A percentile compares a stretch with the other conserved stretches of the same genome.
Evolutionary conservation across 495 filamentous ascomycete species (phyloP).

Genomic region (Penicillium robsamsonii): DNA sequence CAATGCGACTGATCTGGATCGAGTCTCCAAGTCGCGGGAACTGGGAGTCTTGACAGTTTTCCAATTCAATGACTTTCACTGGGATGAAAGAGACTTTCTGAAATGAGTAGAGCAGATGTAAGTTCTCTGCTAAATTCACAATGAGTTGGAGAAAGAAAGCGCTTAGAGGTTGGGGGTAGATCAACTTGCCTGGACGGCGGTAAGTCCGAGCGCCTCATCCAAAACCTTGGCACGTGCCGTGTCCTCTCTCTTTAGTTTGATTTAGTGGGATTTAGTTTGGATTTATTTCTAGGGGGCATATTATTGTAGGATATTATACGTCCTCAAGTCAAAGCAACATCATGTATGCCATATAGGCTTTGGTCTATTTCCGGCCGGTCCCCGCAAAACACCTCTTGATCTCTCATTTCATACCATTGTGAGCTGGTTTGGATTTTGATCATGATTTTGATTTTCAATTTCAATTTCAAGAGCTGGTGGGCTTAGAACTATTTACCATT

Average conservation of each 20-base stretch:
- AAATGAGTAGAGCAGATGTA: not conserved
- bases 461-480: not conserved
- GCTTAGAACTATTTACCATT: not conserved
- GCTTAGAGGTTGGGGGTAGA: slow-evolving; percentile 22
- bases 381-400: not conserved
- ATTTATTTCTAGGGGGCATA: not conserved
- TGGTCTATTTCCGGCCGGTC: not conserved
- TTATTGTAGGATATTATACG: not conserved
- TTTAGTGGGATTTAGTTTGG: not conserved
- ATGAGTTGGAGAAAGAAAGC: slow-evolving; percentile 22
- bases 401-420: not conserved
- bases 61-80: not conserved
- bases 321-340: not conserved
- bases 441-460: not conserved
- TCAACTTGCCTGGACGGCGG: slow-evolving; percentile 15
- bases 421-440: not conserved
- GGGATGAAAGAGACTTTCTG: not conserved
- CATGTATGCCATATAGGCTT: not conserved
- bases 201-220: slow-evolving; percentile 13
- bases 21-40: not conserved
- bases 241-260: not conserved
- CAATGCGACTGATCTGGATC: slow-evolving; percentile 27
- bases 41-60: not conserved
- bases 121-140: not conserved
- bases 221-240: slow-evolving; percentile 8